phyloP scores from a whole-genome alignment of 164 flowering plant genomes.

The Brasenia schreberi region DNA sequence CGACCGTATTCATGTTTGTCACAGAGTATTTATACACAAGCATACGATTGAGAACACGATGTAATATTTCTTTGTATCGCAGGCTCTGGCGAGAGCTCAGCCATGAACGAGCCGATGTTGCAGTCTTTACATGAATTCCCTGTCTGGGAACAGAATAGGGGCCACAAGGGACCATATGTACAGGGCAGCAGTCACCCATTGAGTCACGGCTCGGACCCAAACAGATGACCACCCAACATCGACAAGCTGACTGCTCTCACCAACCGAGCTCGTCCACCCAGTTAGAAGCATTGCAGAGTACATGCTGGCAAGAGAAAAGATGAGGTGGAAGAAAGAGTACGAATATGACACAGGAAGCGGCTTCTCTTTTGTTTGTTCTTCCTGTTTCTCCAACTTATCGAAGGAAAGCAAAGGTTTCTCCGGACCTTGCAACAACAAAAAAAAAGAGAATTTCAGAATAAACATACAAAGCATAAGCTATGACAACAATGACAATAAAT shows the following conservation, averaged over 20 bases:
- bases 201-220: conserved; percentile 81
- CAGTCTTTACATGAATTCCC: conserved; percentile 42
- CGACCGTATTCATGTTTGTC: no score
- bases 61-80: no score
- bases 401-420: conserved; percentile 86
- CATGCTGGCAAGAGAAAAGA: conserved; percentile 99
- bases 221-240: conserved; percentile 99
- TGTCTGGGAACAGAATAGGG: conserved; percentile 78
- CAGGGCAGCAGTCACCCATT: conserved; percentile 84
- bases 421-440: conserved; percentile 18
- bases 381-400: conserved; percentile 46
- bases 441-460: background rate
- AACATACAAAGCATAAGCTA: no score
- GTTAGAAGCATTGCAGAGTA: conserved; percentile 98
- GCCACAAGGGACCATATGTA: conserved; percentile 90
- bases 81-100: no score
- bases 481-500: no score
- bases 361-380: conserved; percentile 40
- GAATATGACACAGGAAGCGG: conserved; percentile 72
- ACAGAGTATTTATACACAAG: no score
- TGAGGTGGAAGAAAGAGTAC: conserved; percentile 86
- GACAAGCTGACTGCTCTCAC: conserved; percentile 88
- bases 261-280: conserved; percentile 98
- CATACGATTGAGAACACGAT: no score
- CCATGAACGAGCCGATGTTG: no score